Evolutionary conservation across 257 asterid genomes (phyloP).

Genomic region (Solanum pennellii): DNA sequence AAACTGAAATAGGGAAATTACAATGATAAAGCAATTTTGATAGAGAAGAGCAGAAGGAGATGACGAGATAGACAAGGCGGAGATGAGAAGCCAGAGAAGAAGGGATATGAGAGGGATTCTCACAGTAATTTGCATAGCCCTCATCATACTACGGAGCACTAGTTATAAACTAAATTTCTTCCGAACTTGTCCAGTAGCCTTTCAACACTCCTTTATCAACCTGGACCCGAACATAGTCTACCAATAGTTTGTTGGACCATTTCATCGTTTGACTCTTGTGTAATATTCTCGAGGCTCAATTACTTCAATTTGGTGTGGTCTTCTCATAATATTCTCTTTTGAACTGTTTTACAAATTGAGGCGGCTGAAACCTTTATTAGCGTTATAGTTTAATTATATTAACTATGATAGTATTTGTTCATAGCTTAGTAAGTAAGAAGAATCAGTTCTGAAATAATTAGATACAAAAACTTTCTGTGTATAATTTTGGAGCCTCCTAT

Average conservation of each 20-base stretch:
- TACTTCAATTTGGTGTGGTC: neutral
- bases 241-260: neutral
- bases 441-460: neutral
- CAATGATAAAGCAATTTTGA: neutral
- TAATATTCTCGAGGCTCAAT: neutral
- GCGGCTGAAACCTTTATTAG: neutral
- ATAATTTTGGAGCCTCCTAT: neutral
- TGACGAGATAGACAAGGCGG: neutral
- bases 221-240: neutral
- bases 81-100: neutral
- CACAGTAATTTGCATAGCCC: neutral
- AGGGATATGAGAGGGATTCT: neutral
- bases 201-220: neutral
- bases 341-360: neutral
- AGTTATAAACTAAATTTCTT: neutral
- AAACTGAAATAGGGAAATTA: neutral
- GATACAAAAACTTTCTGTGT: neutral
- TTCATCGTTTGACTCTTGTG: neutral
- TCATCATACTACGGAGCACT: neutral
- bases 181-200: neutral
- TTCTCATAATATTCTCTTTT: neutral
- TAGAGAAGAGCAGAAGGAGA: neutral
- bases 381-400: neutral
- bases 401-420: neutral
- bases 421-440: neutral